Conservation (phyloP, 306 rosid species). For the Quercus mongolica region DNA sequence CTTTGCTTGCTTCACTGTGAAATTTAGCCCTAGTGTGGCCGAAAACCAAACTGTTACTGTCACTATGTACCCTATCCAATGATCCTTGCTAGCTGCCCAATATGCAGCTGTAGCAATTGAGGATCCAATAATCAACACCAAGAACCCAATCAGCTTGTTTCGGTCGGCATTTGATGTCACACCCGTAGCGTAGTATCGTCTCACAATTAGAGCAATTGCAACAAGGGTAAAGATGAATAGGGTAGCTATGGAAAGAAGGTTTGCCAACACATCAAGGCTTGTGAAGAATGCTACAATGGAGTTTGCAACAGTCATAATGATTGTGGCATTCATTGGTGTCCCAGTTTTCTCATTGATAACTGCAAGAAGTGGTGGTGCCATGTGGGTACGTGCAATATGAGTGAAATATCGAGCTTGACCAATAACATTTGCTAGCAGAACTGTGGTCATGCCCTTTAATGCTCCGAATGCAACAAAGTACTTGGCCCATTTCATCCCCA, state of each 20-base stretch:
- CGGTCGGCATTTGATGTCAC: constrained; percentile 17
- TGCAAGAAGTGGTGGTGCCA: constrained; percentile 31
- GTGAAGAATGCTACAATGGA: constrained; percentile 37
- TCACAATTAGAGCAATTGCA: constrained; percentile 13
- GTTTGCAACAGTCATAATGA: constrained; percentile 31
- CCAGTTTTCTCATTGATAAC: constrained; percentile 21
- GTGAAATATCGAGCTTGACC: constrained; percentile 35
- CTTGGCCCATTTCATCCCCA: constrained; percentile 30
- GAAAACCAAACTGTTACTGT: constrained; percentile 6
- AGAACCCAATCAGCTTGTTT: constrained; percentile 13
- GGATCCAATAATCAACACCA: constrained; percentile 17
- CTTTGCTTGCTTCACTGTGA: constrained; percentile 29
- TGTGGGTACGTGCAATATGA: constrained; percentile 32
- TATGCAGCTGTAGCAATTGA: constrained; percentile 18
- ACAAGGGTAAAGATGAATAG: constrained; percentile 30
- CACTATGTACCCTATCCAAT: constrained; percentile 18
- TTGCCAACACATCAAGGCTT: constrained; percentile 22
- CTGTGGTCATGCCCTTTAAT: constrained; percentile 24
- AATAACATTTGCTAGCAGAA: constrained; percentile 21
- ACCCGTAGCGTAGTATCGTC: constrained; percentile 17
- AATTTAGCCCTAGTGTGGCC: constrained; percentile 17
- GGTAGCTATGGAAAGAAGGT: constrained; percentile 31
- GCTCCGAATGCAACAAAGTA: constrained; percentile 35
- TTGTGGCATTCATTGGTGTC: constrained; percentile 24
- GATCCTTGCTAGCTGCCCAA: neutral